Evolutionary conservation across 352 stramenopile species (phyloP), one percentile per base, ranked within the genome.

Genomic region (Elongisporangium anandrum): DNA sequence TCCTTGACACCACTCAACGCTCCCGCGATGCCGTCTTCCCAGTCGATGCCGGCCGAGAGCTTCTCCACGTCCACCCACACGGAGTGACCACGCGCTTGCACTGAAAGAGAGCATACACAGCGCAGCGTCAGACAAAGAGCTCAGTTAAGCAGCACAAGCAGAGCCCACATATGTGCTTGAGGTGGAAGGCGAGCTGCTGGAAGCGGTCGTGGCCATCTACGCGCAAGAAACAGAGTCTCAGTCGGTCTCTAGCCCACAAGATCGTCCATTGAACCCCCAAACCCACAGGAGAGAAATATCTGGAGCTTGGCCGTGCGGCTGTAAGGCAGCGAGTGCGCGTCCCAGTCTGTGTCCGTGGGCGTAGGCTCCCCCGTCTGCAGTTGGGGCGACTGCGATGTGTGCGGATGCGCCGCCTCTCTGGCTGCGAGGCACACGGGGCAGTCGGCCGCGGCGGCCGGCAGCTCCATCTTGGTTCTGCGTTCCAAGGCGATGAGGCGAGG

Each of bases 61-160:
- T 72, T 77, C 63, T 92, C 82, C 23, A 81, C 76, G 54, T 92
- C 82, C 6, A 92, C 72, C 82, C 82, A 92, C 53, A 92, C 82
- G 8, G 61, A 60, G 56, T 92, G 82, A 0, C 82, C 82, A 8
- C 82, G 69, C 50, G 60, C 61, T 53, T 90, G 80, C 53, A 92
- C 82, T 92, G 60, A 15, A 60, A 9, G 2, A 41, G 34, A 24
- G 20, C 2, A 26, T n/a, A 56, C 34, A 65, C 23, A 68, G 60
- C 20, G 41, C 9, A 56, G 8, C 56, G 22, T 39, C 19, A 48
- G 3, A 23, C 13, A 6, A 57, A 23, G 10, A 56, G 19, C 4
- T 7, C 16, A 17, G 23, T 53, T 61, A 15, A 55, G 1, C 10
- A 54, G 24, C 20, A 9, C 23, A n/a, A 38, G 5, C 56, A 19